Percentiles rank a stretch among this genome's conserved stretches.
phyloP scores from a whole-genome alignment of 2,329 filamentous ascomycete species.

The Trichoderma sp. region DNA sequence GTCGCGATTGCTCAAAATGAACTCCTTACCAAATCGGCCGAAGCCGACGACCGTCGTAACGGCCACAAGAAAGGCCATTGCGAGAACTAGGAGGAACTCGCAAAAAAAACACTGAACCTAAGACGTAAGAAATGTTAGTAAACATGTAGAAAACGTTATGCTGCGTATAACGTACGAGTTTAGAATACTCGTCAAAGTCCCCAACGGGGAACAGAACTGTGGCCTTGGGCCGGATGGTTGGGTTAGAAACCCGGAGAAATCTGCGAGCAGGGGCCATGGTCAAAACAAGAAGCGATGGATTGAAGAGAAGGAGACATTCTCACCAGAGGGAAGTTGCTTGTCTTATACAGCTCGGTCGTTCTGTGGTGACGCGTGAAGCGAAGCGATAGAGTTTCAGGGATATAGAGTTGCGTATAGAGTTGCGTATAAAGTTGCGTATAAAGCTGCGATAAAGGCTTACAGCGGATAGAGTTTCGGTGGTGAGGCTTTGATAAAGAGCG shows the following conservation, averaged over 20 bases:
- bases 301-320: background rate
- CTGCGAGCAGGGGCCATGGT: background rate
- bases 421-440: background rate
- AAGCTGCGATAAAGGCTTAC: background rate
- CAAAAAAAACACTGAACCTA: background rate
- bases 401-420: background rate
- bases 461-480: background rate
- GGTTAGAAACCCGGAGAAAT: background rate
- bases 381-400: conserved; percentile 1
- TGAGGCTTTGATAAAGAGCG: background rate
- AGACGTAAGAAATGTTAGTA: background rate
- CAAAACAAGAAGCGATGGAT: background rate
- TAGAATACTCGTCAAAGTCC: background rate
- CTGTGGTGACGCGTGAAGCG: background rate
- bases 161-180: background rate
- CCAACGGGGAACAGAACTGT: background rate
- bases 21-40: conserved; percentile 31
- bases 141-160: background rate
- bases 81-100: background rate
- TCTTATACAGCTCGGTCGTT: background rate
- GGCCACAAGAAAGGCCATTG: conserved; percentile 9
- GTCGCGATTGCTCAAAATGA: background rate
- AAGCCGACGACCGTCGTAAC: conserved; percentile 35
- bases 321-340: background rate
- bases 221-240: background rate